Evolutionary conservation across 2,329 filamentous ascomycete species (phyloP).

Genomic region (Aspergillus alliaceus): DNA sequence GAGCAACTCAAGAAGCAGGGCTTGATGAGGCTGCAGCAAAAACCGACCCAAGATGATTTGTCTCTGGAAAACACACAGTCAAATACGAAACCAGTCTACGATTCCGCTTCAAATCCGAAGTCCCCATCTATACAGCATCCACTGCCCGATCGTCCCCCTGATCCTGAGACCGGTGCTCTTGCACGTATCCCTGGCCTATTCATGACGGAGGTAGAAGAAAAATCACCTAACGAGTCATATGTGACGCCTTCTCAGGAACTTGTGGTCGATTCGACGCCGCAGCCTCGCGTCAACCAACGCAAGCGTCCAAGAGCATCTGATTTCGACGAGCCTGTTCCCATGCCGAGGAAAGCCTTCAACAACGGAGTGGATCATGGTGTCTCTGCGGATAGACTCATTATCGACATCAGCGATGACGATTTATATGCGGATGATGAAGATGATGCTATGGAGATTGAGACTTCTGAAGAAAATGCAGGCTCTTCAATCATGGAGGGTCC

Average conservation of each 20-base stretch:
- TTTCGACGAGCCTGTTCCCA: slow-evolving; percentile 58
- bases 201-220: slow-evolving; percentile 38
- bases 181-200: slow-evolving; percentile 55
- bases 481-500: slow-evolving; percentile 22
- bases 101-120: slow-evolving; percentile 5
- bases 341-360: slow-evolving; percentile 62
- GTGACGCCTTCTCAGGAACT: slow-evolving; percentile 12
- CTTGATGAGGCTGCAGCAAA: slow-evolving; percentile 41
- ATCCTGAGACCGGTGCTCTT: slow-evolving; percentile 27
- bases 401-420: slow-evolving; percentile 80
- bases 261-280: slow-evolving; percentile 19
- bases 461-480: slow-evolving; percentile 29
- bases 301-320: slow-evolving; percentile 70
- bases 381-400: slow-evolving; percentile 67
- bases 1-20: slow-evolving; percentile 66
- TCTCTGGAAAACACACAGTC: slow-evolving; percentile 8
- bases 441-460: slow-evolving; percentile 30
- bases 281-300: slow-evolving; percentile 29
- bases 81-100: slow-evolving; percentile 1
- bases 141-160: slow-evolving; percentile 38
- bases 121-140: slow-evolving; percentile 33
- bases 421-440: slow-evolving; percentile 38
- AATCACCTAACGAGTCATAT: slow-evolving; percentile 1
- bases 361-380: slow-evolving; percentile 43
- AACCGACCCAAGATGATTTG: slow-evolving; percentile 14